Evolutionary conservation across 192 early-diverging fungal genomes (phyloP).

Genomic region (Mortierella alpina): DNA sequence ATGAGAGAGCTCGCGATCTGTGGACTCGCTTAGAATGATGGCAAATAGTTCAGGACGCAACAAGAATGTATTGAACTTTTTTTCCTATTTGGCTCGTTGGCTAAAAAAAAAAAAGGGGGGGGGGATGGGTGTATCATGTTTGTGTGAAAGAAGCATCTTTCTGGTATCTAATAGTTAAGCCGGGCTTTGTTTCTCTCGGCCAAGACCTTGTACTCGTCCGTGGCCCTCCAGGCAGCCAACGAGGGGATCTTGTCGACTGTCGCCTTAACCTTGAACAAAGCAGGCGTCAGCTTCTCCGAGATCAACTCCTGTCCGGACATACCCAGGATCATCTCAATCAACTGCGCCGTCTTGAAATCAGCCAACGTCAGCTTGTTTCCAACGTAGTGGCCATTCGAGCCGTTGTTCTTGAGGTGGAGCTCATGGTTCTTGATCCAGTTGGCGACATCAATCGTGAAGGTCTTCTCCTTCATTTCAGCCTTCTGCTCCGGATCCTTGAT

Average conservation of each 20-base stretch:
- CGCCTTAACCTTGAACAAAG: conserved; percentile 17
- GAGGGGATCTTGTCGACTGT: conserved; percentile 3
- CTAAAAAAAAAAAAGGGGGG: too few species aligned
- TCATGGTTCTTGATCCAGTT: conserved; percentile 35
- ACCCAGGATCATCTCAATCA: conserved; percentile 9
- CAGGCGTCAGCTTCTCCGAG: conserved; percentile 20
- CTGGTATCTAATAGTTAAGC: not conserved
- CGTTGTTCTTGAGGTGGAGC: conserved; percentile 28
- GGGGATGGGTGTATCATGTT: too few species aligned
- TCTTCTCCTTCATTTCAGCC: conserved; percentile 12
- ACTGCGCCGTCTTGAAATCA: conserved; percentile 31
- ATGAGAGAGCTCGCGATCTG: conserved; percentile 94
- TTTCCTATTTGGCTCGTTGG: too few species aligned
- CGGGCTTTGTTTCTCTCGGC: not conserved
- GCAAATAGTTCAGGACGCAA: not conserved
- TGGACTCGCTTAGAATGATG: conserved; percentile 62
- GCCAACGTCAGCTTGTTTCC: conserved; percentile 53
- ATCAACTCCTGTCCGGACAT: not conserved
- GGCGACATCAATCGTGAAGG: not conserved
- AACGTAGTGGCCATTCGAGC: conserved; percentile 59
- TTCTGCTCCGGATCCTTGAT: conserved; percentile 24
- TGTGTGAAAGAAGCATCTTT: too few species aligned
- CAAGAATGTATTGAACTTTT: not conserved
- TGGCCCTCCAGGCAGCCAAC: conserved; percentile 7
- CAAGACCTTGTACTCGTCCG: conserved; percentile 25